Percentiles rank a stretch among this genome's conserved stretches.
Conservation (phyloP, 1,284 basidiomycete species). For the Puccinia triticina region DNA sequence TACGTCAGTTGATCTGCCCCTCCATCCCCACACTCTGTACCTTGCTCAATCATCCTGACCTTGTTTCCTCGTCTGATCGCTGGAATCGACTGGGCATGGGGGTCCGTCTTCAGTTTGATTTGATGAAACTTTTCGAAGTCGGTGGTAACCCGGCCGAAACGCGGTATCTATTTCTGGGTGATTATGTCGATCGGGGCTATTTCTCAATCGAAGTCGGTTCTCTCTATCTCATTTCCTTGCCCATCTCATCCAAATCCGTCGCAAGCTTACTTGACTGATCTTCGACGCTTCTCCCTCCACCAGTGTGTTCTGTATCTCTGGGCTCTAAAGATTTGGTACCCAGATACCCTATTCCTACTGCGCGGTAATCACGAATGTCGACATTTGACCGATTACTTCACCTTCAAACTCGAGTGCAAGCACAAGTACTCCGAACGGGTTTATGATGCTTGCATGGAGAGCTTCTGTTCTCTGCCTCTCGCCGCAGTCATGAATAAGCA, state of each 20-base stretch:
- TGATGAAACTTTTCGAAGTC: conserved; percentile 97
- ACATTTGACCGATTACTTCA: conserved; percentile 94
- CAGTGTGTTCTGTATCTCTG: conserved; percentile 90
- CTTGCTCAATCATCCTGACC: conserved; percentile 29
- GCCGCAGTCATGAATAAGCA: conserved; percentile 97
- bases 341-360: conserved; percentile 82
- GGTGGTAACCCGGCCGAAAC: conserved; percentile 89
- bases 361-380: conserved; percentile 98
- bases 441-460: conserved; percentile 89
- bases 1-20: conserved; percentile 69
- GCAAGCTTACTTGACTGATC: background rate
- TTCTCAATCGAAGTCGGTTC: conserved; percentile 82
- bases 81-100: background rate
- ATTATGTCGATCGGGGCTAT: conserved; percentile 96
- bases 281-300: conserved; percentile 3
- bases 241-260: background rate
- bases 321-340: conserved; percentile 90
- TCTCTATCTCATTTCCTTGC: conserved; percentile 20
- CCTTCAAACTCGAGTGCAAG: conserved; percentile 93
- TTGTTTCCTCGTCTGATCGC: conserved; percentile 34
- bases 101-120: conserved; percentile 72
- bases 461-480: conserved; percentile 86
- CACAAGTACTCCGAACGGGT: conserved; percentile 90
- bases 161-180: conserved; percentile 92
- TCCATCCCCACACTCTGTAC: background rate